phyloP scores from a whole-genome alignment of 2,329 filamentous ascomycete genomes.

The Dryadomyces quercivorus region DNA sequence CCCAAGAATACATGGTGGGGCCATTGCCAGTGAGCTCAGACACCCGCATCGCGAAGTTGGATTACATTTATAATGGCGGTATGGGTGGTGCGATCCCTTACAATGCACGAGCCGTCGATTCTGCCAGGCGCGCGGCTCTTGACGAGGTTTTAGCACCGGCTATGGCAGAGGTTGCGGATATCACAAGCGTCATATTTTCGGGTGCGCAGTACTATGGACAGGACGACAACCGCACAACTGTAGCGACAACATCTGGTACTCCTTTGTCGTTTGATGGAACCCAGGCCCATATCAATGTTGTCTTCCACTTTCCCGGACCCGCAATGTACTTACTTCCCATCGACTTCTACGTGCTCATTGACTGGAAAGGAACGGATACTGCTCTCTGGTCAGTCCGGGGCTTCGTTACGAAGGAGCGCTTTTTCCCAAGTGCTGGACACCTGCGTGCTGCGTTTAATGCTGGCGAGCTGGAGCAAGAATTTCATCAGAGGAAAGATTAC shows the following conservation, averaged over 20 bases:
- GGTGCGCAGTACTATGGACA: conserved; percentile 21
- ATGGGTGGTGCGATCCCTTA: conserved; percentile 23
- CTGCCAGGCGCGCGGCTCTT: conserved; percentile 18
- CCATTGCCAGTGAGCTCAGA: conserved; percentile 29
- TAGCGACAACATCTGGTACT: conserved; percentile 21
- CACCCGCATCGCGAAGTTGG: conserved; percentile 25
- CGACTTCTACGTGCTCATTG: conserved; percentile 31
- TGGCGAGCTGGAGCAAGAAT: conserved; percentile 22
- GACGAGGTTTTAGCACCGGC: conserved; percentile 23
- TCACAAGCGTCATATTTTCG: conserved; percentile 26
- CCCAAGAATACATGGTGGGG: conserved; percentile 36
- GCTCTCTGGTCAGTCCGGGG: conserved; percentile 28
- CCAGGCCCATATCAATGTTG: conserved; percentile 24
- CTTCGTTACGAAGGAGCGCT: conserved; percentile 27
- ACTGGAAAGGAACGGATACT: conserved; percentile 30
- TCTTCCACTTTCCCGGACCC: conserved; percentile 28
- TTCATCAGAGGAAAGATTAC: conserved; percentile 20
- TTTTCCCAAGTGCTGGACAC: conserved; percentile 21
- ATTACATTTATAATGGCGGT: conserved; percentile 31
- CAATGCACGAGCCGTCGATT: conserved; percentile 22
- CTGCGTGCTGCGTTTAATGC: conserved; percentile 25
- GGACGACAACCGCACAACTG: conserved; percentile 17
- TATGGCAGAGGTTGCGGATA: conserved; percentile 23
- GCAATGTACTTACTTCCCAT: conserved; percentile 28
- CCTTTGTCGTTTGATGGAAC: conserved; percentile 28